Percentiles rank a stretch among this genome's conserved stretches.
These are phyloP conservation scores for Euryodendron excelsum DNA, from an alignment of 148 eudicot species.

Conservation along the genomic window DNA sequence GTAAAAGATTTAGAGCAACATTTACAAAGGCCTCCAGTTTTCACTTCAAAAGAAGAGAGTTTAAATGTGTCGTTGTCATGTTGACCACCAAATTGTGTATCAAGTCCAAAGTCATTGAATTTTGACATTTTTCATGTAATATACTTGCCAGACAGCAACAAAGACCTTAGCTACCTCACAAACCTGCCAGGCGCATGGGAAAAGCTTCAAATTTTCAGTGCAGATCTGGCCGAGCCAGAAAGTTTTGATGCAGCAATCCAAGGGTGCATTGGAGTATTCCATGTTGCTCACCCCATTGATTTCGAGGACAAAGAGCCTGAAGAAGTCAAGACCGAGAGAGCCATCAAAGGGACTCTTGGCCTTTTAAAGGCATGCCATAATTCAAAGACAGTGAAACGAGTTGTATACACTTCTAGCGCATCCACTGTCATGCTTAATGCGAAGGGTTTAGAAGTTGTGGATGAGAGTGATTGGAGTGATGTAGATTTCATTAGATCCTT, in stretches of 20 bases:
- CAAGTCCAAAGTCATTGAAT: too few relatives aligned
- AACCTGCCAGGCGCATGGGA: conserved; percentile 38
- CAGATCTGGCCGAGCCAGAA: conserved; percentile 35
- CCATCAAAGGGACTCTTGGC: conserved; percentile 24
- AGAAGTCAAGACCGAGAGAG: conserved; percentile 23
- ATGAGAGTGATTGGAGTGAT: conserved; percentile 37
- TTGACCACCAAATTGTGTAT: too few relatives aligned
- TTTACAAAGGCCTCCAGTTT: too few relatives aligned
- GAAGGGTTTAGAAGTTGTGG: conserved; percentile 2
- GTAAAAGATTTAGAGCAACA: too few relatives aligned
- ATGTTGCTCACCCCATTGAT: conserved; percentile 37
- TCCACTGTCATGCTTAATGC: conserved; percentile 17
- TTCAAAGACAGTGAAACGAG: conserved; percentile 39
- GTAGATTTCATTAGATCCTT: conserved; percentile 20
- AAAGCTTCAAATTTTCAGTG: conserved; percentile 32
- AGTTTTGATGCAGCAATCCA: conserved; percentile 32
- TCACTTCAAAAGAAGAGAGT: too few relatives aligned
- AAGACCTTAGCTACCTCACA: conserved; percentile 42
- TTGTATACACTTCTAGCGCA: conserved; percentile 40
- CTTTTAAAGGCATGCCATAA: conserved; percentile 32
- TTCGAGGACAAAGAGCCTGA: conserved; percentile 30
- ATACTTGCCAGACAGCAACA: conserved; percentile 22
- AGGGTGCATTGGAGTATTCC: conserved; percentile 50
- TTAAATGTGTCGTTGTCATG: too few relatives aligned
- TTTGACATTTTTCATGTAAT: too few relatives aligned